Evolutionary conservation across 2,329 filamentous ascomycete genomes (phyloP).

Genomic region (Exophiala bonariae): DNA sequence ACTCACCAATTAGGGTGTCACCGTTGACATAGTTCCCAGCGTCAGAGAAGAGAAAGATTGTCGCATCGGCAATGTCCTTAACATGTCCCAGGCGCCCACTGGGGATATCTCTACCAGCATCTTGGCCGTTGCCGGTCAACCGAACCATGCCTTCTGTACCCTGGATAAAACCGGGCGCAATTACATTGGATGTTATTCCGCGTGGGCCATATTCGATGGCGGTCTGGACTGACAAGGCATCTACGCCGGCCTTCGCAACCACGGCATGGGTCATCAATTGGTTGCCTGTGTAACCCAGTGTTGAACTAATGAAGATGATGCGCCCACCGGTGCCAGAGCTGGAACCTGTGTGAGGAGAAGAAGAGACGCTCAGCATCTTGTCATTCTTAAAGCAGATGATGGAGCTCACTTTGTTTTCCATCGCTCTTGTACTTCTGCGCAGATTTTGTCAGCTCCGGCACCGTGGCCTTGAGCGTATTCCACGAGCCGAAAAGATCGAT

Average conservation of each 20-base stretch:
- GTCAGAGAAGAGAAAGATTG: constrained; percentile 83
- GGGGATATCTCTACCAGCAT: constrained; percentile 58
- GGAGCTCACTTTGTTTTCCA: no score
- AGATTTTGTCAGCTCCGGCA: constrained; percentile 1
- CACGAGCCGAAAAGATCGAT: constrained; percentile 1
- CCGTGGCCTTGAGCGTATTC: constrained; percentile 2
- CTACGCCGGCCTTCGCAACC: constrained; percentile 86
- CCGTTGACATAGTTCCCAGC: constrained; percentile 85
- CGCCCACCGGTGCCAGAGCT: constrained; percentile 66
- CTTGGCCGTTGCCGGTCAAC: constrained; percentile 49
- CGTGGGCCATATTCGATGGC: constrained; percentile 85
- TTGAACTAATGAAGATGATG: constrained; percentile 85
- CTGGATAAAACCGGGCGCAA: constrained; percentile 81
- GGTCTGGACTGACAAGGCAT: constrained; percentile 75
- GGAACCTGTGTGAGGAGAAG: no score
- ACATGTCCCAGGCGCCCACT: constrained; percentile 74
- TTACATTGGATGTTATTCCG: constrained; percentile 82
- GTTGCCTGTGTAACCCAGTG: constrained; percentile 84
- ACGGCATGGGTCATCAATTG: constrained; percentile 83
- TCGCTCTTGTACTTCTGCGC: constrained; percentile 33
- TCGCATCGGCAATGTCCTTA: constrained; percentile 88
- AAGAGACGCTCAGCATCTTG: no score
- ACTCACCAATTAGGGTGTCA: constrained; percentile 47
- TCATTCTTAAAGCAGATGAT: no score
- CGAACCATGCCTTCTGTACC: constrained; percentile 78